Evolutionary conservation across 2,329 filamentous ascomycete genomes (phyloP).

Genomic region (Penicillium sclerotiorum): DNA sequence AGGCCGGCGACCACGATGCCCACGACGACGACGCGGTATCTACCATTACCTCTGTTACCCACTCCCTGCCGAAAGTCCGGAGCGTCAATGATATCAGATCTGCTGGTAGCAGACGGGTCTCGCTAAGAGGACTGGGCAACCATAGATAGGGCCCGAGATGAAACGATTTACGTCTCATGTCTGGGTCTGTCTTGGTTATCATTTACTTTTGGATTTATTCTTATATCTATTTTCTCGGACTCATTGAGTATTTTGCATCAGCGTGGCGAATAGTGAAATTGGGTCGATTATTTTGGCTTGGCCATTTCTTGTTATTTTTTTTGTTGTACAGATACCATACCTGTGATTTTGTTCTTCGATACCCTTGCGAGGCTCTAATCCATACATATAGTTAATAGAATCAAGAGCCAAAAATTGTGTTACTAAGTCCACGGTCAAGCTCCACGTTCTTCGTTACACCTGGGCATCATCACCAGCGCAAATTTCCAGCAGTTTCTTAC

Average conservation of each 20-base stretch:
- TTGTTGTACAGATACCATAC: slow-evolving; percentile 13
- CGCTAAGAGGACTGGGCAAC: slow-evolving; percentile 38
- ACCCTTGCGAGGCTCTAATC: background rate
- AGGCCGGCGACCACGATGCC: slow-evolving; percentile 14
- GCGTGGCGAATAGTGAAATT: slow-evolving; percentile 26
- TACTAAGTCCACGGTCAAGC: background rate
- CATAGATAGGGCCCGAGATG: slow-evolving; percentile 15
- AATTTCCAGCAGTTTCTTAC: no score
- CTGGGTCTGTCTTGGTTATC: background rate
- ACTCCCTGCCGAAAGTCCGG: slow-evolving; percentile 32
- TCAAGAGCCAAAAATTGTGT: background rate
- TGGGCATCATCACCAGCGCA: no score
- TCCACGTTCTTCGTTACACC: no score
- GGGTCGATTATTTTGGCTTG: slow-evolving; percentile 15
- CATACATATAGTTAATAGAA: background rate
- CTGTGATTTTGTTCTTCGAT: slow-evolving; percentile 7
- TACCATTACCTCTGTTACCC: no score
- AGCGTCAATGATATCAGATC: slow-evolving; percentile 46
- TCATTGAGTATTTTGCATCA: slow-evolving; percentile 25
- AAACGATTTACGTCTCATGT: background rate
- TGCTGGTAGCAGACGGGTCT: slow-evolving; percentile 41
- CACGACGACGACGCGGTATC: slow-evolving; percentile 6
- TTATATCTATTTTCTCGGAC: slow-evolving; percentile 5
- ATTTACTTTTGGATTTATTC: slow-evolving; percentile 4
- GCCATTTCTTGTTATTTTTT: slow-evolving; percentile 11